phyloP scores from a whole-genome alignment of 2,329 filamentous ascomycete genomes.

The Talaromyces rugulosus region DNA sequence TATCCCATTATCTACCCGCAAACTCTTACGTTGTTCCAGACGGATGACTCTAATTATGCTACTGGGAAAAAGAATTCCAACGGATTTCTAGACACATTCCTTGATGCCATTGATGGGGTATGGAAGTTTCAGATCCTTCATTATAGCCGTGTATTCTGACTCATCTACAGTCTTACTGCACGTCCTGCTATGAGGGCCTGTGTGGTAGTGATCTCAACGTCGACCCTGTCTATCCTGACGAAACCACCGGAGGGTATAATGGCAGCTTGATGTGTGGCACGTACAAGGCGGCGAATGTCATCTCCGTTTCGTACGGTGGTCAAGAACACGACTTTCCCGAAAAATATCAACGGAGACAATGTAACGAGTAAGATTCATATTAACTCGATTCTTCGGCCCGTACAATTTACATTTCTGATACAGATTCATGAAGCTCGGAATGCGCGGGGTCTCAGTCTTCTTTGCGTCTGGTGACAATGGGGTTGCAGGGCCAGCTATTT shows the following conservation, averaged over 20 bases:
- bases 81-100: constrained; percentile 43
- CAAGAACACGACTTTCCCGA: constrained; percentile 51
- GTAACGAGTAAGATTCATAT: constrained; percentile 25
- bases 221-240: constrained; percentile 48
- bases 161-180: constrained; percentile 43
- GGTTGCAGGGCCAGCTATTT: background rate
- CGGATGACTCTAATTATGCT: constrained; percentile 44
- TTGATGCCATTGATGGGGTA: constrained; percentile 49
- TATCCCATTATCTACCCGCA: constrained; percentile 53
- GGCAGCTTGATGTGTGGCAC: constrained; percentile 32
- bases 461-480: constrained; percentile 28
- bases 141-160: background rate
- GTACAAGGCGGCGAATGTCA: constrained; percentile 49
- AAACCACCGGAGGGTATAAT: constrained; percentile 44
- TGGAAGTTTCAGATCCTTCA: constrained; percentile 9
- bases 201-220: constrained; percentile 44
- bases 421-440: constrained; percentile 31
- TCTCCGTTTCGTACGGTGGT: constrained; percentile 55
- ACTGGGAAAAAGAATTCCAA: constrained; percentile 17
- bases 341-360: constrained; percentile 49
- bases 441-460: constrained; percentile 27
- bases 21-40: constrained; percentile 48
- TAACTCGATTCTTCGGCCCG: background rate
- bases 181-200: constrained; percentile 45
- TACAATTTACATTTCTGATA: background rate